Percentiles rank a stretch among this genome's conserved stretches.
These are phyloP conservation scores for Aspergillus sp. DNA, from an alignment of 2,329 filamentous ascomycete genomes.

Conservation along the genomic window DNA sequence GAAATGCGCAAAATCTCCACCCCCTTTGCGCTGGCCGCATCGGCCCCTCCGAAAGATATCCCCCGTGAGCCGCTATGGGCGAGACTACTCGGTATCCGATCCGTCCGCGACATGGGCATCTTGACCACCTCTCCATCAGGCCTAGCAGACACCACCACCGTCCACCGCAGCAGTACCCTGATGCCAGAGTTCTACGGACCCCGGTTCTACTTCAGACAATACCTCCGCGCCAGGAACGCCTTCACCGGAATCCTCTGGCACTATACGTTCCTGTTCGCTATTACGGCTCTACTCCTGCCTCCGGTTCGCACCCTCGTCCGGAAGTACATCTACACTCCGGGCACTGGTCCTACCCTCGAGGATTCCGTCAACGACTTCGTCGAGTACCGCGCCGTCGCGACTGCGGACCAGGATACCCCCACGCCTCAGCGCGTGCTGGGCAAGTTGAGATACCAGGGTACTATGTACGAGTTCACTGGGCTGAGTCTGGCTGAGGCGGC, in stretches of 20 bases:
- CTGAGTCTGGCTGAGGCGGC: conserved; percentile 48
- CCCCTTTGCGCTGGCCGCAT: conserved; percentile 55
- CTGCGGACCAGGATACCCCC: conserved; percentile 40
- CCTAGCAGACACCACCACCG: conserved; percentile 56
- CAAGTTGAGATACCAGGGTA: conserved; percentile 44
- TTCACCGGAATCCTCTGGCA: conserved; percentile 54
- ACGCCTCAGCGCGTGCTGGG: conserved; percentile 45
- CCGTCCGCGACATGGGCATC: conserved; percentile 58
- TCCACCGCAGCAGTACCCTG: conserved; percentile 62
- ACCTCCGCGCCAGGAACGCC: conserved; percentile 53
- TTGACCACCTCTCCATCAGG: conserved; percentile 58
- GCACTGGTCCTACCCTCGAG: conserved; percentile 52
- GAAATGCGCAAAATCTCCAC: conserved; percentile 51
- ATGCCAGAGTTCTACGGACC: conserved; percentile 60
- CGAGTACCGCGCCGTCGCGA: conserved; percentile 49
- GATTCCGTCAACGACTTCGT: conserved; percentile 40
- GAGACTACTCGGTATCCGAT: conserved; percentile 52
- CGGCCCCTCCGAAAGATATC: conserved; percentile 36
- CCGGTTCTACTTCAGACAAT: conserved; percentile 60
- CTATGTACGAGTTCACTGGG: conserved; percentile 48
- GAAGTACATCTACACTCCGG: conserved; percentile 52
- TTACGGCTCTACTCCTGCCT: conserved; percentile 52
- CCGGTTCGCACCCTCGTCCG: conserved; percentile 56
- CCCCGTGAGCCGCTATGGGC: conserved; percentile 33
- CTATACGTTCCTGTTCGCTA: conserved; percentile 47